These are phyloP conservation scores for Nasturtium officinale DNA, from an alignment of 345 rosid species.

Conservation along the genomic window DNA sequence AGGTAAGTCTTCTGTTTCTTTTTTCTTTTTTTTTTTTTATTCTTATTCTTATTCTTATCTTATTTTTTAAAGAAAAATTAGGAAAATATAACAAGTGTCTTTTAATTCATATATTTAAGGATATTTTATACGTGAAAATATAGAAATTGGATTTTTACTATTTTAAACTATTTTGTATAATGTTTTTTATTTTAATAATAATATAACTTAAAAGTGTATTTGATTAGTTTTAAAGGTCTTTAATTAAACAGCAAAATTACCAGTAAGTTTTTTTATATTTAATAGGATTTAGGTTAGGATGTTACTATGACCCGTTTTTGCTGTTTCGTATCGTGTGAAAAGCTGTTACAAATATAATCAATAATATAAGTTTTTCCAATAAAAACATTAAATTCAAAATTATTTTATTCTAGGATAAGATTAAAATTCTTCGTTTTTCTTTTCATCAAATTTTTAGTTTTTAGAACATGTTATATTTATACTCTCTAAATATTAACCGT, in stretches of 20 bases:
- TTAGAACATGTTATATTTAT: neutral
- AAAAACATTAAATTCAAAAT: neutral
- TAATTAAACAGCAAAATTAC: neutral
- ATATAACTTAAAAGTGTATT: conserved; percentile 5
- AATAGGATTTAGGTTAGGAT: too few species aligned
- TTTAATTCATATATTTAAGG: neutral
- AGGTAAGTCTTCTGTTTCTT: conserved; percentile 52
- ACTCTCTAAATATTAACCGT: neutral
- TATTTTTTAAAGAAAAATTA: too few species aligned
- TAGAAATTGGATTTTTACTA: neutral
- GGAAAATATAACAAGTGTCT: neutral
- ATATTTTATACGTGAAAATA: neutral
- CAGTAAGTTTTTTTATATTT: neutral
- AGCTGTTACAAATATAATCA: conserved; percentile 15
- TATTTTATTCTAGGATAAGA: neutral
- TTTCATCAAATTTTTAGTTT: neutral
- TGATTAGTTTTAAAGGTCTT: neutral
- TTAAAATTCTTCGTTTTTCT: too few species aligned
- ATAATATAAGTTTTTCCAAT: neutral
- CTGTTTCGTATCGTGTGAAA: neutral
- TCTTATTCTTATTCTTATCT: neutral
- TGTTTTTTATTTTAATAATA: neutral
- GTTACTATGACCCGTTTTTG: too few species aligned
- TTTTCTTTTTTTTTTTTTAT: too few species aligned
- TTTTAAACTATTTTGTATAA: neutral